phyloP scores from a whole-genome alignment of 1,284 basidiomycete genomes.

The Boletus holoroseus region DNA sequence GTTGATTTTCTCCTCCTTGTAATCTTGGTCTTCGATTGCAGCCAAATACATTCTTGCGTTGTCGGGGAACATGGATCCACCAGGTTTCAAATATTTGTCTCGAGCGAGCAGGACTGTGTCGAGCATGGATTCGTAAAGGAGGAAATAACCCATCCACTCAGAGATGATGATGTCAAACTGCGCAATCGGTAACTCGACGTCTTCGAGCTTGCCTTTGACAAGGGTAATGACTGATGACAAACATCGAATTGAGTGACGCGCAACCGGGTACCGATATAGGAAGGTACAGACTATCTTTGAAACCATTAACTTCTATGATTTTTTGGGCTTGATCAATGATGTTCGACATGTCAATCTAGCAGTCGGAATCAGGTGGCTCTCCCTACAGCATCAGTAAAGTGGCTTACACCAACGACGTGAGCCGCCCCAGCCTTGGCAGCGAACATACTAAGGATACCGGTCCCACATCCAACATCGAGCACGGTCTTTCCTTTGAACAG shows the following conservation, averaged over 20 bases:
- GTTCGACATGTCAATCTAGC: slow-evolving; percentile 98
- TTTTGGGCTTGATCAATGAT: slow-evolving; percentile 99
- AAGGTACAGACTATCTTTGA: slow-evolving; percentile 78
- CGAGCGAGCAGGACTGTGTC: slow-evolving; percentile 96
- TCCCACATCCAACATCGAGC: slow-evolving; percentile 97
- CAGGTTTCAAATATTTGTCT: slow-evolving; percentile 92
- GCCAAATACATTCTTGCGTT: slow-evolving; percentile 90
- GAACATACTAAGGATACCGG: slow-evolving; percentile 98
- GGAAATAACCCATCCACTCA: slow-evolving; percentile 97
- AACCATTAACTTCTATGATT: slow-evolving; percentile 95
- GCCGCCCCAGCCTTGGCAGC: slow-evolving; percentile 96
- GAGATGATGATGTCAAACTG: slow-evolving; percentile 99
- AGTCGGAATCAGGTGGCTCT: slow-evolving; percentile 6
- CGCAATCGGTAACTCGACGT: slow-evolving; percentile 77
- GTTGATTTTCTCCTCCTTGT: slow-evolving; percentile 99
- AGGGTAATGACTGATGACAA: slow-evolving; percentile 76
- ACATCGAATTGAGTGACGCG: slow-evolving; percentile 9
- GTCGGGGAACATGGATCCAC: slow-evolving; percentile 95
- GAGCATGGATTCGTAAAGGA: slow-evolving; percentile 98
- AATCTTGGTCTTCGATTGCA: slow-evolving; percentile 98
- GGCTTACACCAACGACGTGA: slow-evolving; percentile 86
- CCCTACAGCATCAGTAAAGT: slow-evolving; percentile 1
- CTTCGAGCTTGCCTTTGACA: slow-evolving; percentile 98
- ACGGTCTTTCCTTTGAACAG: slow-evolving; percentile 97
- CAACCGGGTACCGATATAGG: neutral